Evolutionary conservation across 345 rosid species (phyloP).

Genomic region (Lepidium aucheri): DNA sequence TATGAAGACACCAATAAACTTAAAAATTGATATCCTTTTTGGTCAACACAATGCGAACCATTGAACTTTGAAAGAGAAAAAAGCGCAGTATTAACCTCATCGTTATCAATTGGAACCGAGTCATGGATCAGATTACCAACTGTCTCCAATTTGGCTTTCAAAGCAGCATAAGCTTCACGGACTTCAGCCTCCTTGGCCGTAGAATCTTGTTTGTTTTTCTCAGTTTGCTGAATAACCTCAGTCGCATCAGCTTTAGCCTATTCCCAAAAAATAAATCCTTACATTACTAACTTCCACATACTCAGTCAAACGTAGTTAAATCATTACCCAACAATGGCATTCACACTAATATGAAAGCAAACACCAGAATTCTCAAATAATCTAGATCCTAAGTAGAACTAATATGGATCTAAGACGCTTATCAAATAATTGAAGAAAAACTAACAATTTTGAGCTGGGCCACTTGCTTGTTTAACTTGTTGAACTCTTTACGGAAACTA

Average conservation of each 20-base stretch:
- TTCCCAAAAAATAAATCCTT: background rate
- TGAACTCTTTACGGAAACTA: constrained; percentile 53
- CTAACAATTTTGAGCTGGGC: constrained; percentile 72
- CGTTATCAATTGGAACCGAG: constrained; percentile 63
- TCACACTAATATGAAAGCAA: background rate
- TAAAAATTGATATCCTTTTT: background rate
- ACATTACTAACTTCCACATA: background rate
- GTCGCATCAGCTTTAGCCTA: constrained; percentile 49
- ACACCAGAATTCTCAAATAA: background rate
- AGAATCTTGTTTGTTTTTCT: constrained; percentile 43
- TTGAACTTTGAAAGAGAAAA: background rate
- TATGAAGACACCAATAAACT: background rate
- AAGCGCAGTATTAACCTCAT: constrained; percentile 46
- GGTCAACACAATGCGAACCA: background rate
- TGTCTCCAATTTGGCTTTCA: constrained; percentile 49
- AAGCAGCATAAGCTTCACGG: constrained; percentile 40
- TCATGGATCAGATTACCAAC: constrained; percentile 91
- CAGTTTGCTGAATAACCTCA: constrained; percentile 33
- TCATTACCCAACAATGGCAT: background rate
- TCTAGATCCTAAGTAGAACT: background rate
- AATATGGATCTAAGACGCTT: background rate
- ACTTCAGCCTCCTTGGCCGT: constrained; percentile 67
- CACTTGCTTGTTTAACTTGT: constrained; percentile 57
- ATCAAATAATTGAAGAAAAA: background rate
- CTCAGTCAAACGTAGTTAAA: background rate